Conservation (phyloP, 306 rosid genomes). For the Vicia villosa region DNA sequence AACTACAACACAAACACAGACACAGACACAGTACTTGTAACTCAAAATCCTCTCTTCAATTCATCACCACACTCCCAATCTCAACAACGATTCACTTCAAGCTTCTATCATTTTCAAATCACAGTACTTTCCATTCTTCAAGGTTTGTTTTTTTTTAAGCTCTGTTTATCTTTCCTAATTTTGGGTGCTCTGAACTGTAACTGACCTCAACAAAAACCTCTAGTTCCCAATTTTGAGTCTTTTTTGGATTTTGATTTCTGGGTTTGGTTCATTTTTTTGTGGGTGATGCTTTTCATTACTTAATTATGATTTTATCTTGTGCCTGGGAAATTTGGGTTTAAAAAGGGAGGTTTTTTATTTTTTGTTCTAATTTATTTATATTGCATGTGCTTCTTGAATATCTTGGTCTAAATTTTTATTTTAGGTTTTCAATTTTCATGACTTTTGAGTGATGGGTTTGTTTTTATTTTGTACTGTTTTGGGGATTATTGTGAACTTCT, state of each 20-base stretch:
- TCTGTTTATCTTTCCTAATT: not conserved
- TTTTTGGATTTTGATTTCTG: constrained; percentile 23
- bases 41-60: not conserved
- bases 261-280: not conserved
- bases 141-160: constrained; percentile 34
- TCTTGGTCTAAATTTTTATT: not conserved
- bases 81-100: constrained; percentile 22
- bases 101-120: not conserved
- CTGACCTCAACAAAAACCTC: not conserved
- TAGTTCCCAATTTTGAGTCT: constrained; percentile 27
- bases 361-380: not conserved
- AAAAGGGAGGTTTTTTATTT: constrained; percentile 1
- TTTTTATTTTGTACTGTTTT: not conserved
- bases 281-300: not conserved
- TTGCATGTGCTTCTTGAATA: constrained; percentile 2
- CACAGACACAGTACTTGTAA: not conserved
- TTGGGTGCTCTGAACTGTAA: constrained; percentile 6
- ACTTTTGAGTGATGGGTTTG: not conserved
- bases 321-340: not conserved
- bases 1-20: constrained; percentile 20
- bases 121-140: not conserved
- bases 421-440: not conserved
- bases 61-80: constrained; percentile 2
- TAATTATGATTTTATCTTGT: constrained; percentile 18
- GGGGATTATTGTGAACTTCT: constrained; percentile 4